Conservation (phyloP, 306 rosid species). For the Cotoneaster glaucophyllus region DNA sequence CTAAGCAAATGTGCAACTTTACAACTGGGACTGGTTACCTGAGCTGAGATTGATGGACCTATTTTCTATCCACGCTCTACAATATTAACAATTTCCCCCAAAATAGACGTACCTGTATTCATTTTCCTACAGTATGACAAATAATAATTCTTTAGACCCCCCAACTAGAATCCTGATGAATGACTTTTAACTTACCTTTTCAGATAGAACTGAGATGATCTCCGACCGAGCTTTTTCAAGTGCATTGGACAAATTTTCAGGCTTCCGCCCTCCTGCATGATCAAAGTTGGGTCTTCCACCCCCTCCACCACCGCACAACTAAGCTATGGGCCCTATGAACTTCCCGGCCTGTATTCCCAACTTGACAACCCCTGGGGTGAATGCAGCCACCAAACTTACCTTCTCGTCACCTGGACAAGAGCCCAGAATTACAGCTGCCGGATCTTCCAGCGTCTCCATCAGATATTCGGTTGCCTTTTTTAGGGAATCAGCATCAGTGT, state of each 20-base stretch:
- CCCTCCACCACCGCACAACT: conserved; percentile 92
- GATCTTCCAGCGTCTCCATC: conserved; percentile 62
- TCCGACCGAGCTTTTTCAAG: conserved; percentile 68
- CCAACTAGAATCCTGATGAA: neutral
- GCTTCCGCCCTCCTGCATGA: conserved; percentile 93
- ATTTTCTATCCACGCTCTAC: neutral
- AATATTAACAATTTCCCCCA: neutral
- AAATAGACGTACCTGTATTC: no score
- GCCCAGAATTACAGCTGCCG: conserved; percentile 83
- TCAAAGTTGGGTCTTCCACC: conserved; percentile 96
- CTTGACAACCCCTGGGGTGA: conserved; percentile 65
- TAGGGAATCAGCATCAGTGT: conserved; percentile 75
- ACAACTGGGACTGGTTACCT: neutral
- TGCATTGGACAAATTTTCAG: conserved; percentile 68
- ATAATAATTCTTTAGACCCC: neutral
- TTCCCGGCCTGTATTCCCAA: conserved; percentile 86
- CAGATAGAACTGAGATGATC: conserved; percentile 47
- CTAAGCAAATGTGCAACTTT: neutral
- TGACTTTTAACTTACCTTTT: conserved; percentile 43
- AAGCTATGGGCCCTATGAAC: conserved; percentile 84
- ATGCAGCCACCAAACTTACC: conserved; percentile 94
- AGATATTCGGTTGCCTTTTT: conserved; percentile 82
- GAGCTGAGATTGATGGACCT: neutral
- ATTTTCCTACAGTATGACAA: neutral
- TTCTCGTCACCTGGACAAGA: conserved; percentile 85